Base-by-base conservation (phyloP, 495 filamentous ascomycete genomes). In the Tuber aestivum region DNA sequence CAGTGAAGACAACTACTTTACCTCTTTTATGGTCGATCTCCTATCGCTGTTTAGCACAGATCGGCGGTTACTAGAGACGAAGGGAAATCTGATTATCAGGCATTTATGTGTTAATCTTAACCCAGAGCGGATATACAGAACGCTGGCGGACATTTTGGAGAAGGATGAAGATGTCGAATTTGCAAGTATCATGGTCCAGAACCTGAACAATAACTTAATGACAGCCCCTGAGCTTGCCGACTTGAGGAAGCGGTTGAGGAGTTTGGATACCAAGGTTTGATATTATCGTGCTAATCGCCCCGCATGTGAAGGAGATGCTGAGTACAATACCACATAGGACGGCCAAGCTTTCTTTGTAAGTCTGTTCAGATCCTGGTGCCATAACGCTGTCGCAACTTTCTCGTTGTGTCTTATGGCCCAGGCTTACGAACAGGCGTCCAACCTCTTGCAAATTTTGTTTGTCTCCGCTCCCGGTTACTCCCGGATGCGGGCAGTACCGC, bases 111-210 rank as follows among this genome's bases (percentile, higher is more conserved):
- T 95, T 71, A 97, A 92, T 77, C 86, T 99, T 42, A 96, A 94
- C 77, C 90, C 96, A 1, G 96, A 98, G 83, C 89, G 94, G 71
- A 99, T 99, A 75, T 99, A 97, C 82, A 91, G 96, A 42, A 98
- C 94, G 7, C 85, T 99, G 71, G 96, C 96, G 69, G 96, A 98
- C 77, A 97, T 95, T 83, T 90, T 99, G 10, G 96, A 98, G 84
- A 97, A 96, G 77, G 96, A 99, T 84, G 95, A 98, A 86, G 95
- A 99, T 82, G 88, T 97, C 44, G 96, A 98, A 83, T 99, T 99
- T 84, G 94, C 96, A 27, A 97, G 94, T 78, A 99, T 98, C 80
- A 99, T 99, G 96, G 94, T 99, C 40, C 96, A 98, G 82, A 97
- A 98, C 83, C 87, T 99, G 69, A 99, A 99, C 85, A 99, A 99